Evolutionary conservation across 176 grass and related monocot species (phyloP).

Genomic region (Phoenix dactylifera): DNA sequence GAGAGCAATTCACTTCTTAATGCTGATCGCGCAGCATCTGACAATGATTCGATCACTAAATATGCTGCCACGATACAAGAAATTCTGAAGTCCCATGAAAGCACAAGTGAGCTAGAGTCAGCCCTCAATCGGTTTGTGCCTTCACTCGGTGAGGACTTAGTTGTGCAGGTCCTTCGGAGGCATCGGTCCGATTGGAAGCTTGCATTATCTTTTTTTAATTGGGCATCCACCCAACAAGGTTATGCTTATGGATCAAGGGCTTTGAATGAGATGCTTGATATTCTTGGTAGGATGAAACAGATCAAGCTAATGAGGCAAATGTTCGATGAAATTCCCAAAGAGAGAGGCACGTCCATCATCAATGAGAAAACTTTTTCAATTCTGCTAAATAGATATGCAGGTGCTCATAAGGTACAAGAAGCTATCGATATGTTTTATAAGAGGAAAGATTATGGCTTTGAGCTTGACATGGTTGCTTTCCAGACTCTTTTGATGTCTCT

Average conservation of each 20-base stretch:
- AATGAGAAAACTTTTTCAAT: slow-evolving; percentile 57
- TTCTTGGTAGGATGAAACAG: slow-evolving; percentile 74
- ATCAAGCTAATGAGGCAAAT: slow-evolving; percentile 39
- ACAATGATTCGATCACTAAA: neutral
- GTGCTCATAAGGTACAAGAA: slow-evolving; percentile 55
- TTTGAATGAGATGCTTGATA: slow-evolving; percentile 53
- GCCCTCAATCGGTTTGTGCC: slow-evolving; percentile 20
- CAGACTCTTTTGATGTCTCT: slow-evolving; percentile 63
- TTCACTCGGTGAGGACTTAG: slow-evolving; percentile 35
- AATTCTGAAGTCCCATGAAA: slow-evolving; percentile 30
- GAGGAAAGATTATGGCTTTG: slow-evolving; percentile 50
- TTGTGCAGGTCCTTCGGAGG: slow-evolving; percentile 43
- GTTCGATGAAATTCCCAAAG: slow-evolving; percentile 45
- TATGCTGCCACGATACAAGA: slow-evolving; percentile 9
- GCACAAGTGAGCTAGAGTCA: neutral
- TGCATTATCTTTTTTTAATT: slow-evolving; percentile 41
- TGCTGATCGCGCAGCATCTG: neutral
- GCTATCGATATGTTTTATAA: slow-evolving; percentile 52
- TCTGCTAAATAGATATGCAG: slow-evolving; percentile 51
- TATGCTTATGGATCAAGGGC: slow-evolving; percentile 36
- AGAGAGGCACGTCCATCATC: neutral
- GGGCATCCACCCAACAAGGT: slow-evolving; percentile 16
- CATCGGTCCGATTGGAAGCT: slow-evolving; percentile 55
- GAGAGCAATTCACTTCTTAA: neutral
- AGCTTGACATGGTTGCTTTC: slow-evolving; percentile 56